Percentiles rank a stretch among this genome's conserved stretches.
Evolutionary conservation across 129 eudicot species (phyloP).

Genomic region (Artemisia tridentata): DNA sequence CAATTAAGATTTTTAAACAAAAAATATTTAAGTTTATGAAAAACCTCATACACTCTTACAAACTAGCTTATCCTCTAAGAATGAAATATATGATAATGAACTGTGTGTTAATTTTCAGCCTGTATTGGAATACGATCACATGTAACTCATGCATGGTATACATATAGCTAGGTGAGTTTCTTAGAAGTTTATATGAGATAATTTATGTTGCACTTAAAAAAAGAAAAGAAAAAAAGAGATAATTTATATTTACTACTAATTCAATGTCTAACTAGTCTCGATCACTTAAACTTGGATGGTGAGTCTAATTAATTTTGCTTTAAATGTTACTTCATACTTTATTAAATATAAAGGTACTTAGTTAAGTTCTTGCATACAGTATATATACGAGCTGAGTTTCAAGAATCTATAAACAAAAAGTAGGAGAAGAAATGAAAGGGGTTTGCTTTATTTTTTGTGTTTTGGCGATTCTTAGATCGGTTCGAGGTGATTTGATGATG

Average conservation of each 20-base stretch:
- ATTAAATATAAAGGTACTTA: background rate
- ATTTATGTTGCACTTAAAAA: too few species aligned
- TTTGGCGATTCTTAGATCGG: constrained; percentile 32
- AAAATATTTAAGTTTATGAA: background rate
- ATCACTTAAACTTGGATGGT: background rate
- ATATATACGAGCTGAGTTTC: background rate
- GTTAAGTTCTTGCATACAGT: background rate
- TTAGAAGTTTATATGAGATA: background rate
- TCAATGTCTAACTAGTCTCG: too few species aligned
- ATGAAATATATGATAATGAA: too few species aligned
- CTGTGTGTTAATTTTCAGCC: background rate
- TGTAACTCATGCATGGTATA: too few species aligned
- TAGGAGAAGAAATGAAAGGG: constrained; percentile 16
- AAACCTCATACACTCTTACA: background rate
- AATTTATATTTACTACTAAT: too few species aligned
- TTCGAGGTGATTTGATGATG: constrained; percentile 37
- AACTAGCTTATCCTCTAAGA: constrained; percentile 6
- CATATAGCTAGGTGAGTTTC: background rate
- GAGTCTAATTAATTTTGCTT: too few species aligned
- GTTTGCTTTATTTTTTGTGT: constrained; percentile 29
- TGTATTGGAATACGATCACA: too few species aligned
- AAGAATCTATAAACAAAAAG: background rate
- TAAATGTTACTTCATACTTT: background rate
- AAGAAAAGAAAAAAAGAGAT: too few species aligned
- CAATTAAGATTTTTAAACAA: background rate